Conservation (phyloP, 768 basidiomycete species). For the Agaricus blazei region DNA sequence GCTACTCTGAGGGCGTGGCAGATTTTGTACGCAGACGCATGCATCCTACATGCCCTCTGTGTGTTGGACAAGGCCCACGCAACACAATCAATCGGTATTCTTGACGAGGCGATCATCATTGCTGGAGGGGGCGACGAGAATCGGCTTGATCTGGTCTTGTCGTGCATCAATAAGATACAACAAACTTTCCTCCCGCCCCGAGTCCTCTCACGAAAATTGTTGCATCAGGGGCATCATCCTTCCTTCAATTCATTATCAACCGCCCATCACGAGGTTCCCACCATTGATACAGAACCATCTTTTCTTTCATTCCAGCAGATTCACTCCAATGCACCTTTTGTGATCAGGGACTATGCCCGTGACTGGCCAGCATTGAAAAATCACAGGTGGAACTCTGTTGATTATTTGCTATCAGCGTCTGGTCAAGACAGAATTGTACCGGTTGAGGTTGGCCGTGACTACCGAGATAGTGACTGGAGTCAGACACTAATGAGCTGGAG, state of each 20-base stretch:
- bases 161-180: constrained; percentile 62
- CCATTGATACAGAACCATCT: constrained; percentile 47
- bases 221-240: not conserved
- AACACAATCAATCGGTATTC: constrained; percentile 40
- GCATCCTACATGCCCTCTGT: constrained; percentile 46
- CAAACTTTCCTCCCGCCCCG: constrained; percentile 7
- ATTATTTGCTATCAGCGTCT: constrained; percentile 65
- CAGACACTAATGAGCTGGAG: constrained; percentile 79
- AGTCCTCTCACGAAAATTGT: constrained; percentile 4
- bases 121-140: constrained; percentile 68
- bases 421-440: constrained; percentile 86
- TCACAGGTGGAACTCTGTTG: constrained; percentile 63
- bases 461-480: constrained; percentile 75
- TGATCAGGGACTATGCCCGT: constrained; percentile 55
- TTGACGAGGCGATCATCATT: constrained; percentile 82
- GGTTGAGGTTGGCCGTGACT: constrained; percentile 84
- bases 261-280: constrained; percentile 30
- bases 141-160: constrained; percentile 56
- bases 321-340: constrained; percentile 56
- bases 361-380: constrained; percentile 78
- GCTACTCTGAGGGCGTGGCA: constrained; percentile 47
- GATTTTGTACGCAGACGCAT: constrained; percentile 71
- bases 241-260: constrained; percentile 11
- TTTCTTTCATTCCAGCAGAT: constrained; percentile 46
- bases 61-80: constrained; percentile 21